Evolutionary conservation across 257 asterid genomes (phyloP).

Genomic region (Avicennia marina): DNA sequence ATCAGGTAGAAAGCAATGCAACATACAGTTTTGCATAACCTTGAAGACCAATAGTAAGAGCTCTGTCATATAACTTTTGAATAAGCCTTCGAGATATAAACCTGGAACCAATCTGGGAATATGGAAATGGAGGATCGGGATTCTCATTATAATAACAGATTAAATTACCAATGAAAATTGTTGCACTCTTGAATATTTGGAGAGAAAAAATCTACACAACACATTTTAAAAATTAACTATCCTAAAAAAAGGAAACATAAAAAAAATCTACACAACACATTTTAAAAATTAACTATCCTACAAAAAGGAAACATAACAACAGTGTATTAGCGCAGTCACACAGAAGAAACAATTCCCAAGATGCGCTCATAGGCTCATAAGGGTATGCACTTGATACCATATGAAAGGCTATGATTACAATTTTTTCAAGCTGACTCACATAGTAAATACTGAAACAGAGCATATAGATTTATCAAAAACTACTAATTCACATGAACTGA

Average conservation of each 20-base stretch:
- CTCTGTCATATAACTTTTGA: constrained; percentile 70
- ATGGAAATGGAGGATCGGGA: constrained; percentile 15
- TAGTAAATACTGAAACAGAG: neutral
- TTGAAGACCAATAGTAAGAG: constrained; percentile 75
- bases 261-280: too few species aligned
- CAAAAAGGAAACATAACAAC: too few species aligned
- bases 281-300: too few species aligned
- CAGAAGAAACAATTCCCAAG: too few species aligned
- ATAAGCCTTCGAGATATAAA: constrained; percentile 66
- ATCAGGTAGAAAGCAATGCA: constrained; percentile 15
- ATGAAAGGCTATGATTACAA: neutral
- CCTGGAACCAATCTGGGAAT: constrained; percentile 69
- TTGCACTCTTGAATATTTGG: too few species aligned
- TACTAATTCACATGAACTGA: constrained; percentile 24
- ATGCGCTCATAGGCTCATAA: too few species aligned
- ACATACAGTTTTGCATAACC: constrained; percentile 78
- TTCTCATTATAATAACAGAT: neutral
- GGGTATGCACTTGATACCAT: too few species aligned
- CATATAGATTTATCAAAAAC: neutral
- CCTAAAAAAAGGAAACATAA: too few species aligned
- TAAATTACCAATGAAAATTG: neutral
- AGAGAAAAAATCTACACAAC: too few species aligned
- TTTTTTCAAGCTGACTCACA: neutral
- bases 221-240: too few species aligned
- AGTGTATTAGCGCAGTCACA: too few species aligned